phyloP scores from a whole-genome alignment of 495 filamentous ascomycete genomes.

The Daldinia grandis region DNA sequence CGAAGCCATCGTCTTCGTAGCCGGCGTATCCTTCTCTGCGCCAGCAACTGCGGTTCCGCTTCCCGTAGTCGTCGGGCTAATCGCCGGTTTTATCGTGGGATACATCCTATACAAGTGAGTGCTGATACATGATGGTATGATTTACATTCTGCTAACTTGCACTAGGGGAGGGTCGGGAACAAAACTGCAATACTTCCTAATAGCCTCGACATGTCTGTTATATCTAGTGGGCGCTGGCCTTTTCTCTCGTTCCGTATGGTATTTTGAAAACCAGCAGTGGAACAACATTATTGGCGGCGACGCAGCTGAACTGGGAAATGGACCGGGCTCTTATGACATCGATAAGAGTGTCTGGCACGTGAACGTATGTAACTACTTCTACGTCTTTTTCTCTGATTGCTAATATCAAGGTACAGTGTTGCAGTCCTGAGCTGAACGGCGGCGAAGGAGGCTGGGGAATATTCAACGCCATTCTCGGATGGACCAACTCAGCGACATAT shows the following conservation, averaged over 20 bases:
- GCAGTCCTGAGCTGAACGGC: constrained; percentile 69
- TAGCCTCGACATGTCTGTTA: constrained; percentile 81
- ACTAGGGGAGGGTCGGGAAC: constrained; percentile 61
- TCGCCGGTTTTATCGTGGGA: constrained; percentile 69
- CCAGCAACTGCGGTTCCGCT: constrained; percentile 79
- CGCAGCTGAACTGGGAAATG: constrained; percentile 74
- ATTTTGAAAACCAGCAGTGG: constrained; percentile 72
- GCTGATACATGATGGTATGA: not conserved
- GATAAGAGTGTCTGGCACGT: constrained; percentile 88
- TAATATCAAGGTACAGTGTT: constrained; percentile 63
- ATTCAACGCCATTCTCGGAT: constrained; percentile 84
- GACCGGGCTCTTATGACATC: constrained; percentile 90
- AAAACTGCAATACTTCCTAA: constrained; percentile 79
- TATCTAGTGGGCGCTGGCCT: constrained; percentile 89
- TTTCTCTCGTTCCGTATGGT: constrained; percentile 80
- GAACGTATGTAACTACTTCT: constrained; percentile 65
- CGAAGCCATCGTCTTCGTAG: constrained; percentile 83
- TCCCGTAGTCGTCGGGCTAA: constrained; percentile 72
- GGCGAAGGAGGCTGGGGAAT: constrained; percentile 93
- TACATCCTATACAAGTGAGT: constrained; percentile 81
- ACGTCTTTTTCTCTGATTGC: not conserved
- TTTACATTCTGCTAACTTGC: constrained; percentile 3
- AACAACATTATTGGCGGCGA: constrained; percentile 74
- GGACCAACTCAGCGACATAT: constrained; percentile 89
- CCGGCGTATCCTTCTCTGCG: constrained; percentile 78